Evolutionary conservation across 2,329 filamentous ascomycete genomes (phyloP), one percentile per base, ranked within the genome.

Genomic region (Salinomyces thailandicus): DNA sequence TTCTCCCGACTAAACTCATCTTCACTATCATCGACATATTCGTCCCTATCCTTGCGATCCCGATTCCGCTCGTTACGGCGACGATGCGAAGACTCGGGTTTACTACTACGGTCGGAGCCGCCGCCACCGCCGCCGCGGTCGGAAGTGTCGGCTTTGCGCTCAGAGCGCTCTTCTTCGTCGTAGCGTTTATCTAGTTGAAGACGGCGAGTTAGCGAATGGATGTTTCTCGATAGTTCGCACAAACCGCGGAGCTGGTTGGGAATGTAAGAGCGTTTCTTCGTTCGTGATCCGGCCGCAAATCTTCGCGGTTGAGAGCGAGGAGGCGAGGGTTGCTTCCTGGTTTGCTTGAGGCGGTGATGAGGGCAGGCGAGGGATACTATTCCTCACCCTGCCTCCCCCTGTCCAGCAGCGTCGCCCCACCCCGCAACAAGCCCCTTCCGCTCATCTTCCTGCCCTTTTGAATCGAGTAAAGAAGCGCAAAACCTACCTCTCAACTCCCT

Each of bases 401-500:
- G 9, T 26, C 22, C n/a, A n/a, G 22, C 22, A 4, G 22, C 22
- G 22, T 26, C 9, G 22, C 22, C n/a, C 9, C n/a, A 26, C n/a
- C n/a, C 22, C n/a, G n/a, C 26, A 6, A 26, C 9, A 8, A 8
- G n/a, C 22, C 22, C n/a, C 9, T 26, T n/a, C n/a, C n/a, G n/a
- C 22, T 26, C 22, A 8, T 26, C 9, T 26, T 26, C 22, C n/a
- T 9, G 22, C n/a, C n/a, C 22, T 8, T n/a, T n/a, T 26, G 22
- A 26, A 9, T 12, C 27, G 19, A 9, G 7, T 18, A 33, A 19
- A 20, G 31, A 33, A 33, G 9, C 9, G 17, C 19, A 12, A 15
- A 6, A 11, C 15, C 43, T 53, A 60, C 58, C 82, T 75, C 86
- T 74, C 43, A 95, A 75, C 53, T 85, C 76, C 46, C 79, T 77